Evolutionary conservation across 78 protist species (phyloP).

Genomic region (Neovahlkampfia damariscottae): DNA sequence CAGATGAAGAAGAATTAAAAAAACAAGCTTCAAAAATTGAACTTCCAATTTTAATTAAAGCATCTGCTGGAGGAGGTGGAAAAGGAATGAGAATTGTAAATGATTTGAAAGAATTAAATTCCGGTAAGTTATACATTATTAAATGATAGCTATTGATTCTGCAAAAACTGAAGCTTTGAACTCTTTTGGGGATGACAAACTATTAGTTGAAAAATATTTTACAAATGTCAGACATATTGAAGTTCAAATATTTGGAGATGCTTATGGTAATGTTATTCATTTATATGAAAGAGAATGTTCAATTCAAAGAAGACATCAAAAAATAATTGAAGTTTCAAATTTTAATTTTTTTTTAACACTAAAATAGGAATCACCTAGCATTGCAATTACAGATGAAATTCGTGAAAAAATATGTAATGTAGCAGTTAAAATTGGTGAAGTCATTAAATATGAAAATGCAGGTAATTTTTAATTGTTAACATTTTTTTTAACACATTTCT

Average conservation of each 20-base stretch:
- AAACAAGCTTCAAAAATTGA: background rate
- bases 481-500: background rate
- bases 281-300: conserved; percentile 63
- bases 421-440: background rate
- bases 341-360: too few species aligned
- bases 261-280: conserved; percentile 45
- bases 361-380: conserved; percentile 23
- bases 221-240: conserved; percentile 6
- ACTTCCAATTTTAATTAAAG: conserved; percentile 44
- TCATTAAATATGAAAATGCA: conserved; percentile 66
- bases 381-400: background rate
- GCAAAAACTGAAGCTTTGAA: conserved; percentile 20
- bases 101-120: background rate
- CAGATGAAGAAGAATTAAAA: background rate
- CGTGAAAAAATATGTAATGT: background rate
- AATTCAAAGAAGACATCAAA: conserved; percentile 70
- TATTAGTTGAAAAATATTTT: conserved; percentile 59
- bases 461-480: conserved; percentile 18
- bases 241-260: conserved; percentile 28
- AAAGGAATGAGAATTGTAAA: conserved; percentile 40
- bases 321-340: too few species aligned
- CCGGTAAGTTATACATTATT: background rate
- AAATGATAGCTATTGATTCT: conserved; percentile 1
- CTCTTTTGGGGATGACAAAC: conserved; percentile 49
- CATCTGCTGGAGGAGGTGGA: conserved; percentile 53